Base-by-base conservation (phyloP, 2,329 filamentous ascomycete species). In the Rosellinia necatrix region DNA sequence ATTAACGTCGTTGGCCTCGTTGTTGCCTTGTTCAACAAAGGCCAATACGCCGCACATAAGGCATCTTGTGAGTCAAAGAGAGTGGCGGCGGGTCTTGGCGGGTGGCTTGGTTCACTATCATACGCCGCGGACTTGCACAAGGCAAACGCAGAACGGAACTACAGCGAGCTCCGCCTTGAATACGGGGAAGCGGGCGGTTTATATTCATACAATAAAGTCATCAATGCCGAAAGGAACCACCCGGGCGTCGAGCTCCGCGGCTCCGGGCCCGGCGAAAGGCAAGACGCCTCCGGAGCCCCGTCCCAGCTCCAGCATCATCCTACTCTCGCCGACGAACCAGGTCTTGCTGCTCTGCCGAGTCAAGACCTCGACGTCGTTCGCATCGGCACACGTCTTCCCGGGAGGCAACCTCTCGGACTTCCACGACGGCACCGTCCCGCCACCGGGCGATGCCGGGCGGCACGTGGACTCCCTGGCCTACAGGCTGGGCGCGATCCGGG, bases 381-480 rank as follows among this genome's bases (percentile, higher is more conserved):
- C 93, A 3, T 93, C 91, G 0, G 94, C 93, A 0, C 92, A 97
- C 69, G 94, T 99, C 58, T 99, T 99, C 64, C 93, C 94, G 0
- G 94, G 94, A 29, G 94, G 94, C 5, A 92, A 92, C 66, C 80
- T 96, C 19, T 88, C 91, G 10, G 73, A 83, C 0, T 82, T 83
- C 17, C 91, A 96, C 66, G 93, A 97, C 65, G 92, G 90, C 2
- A 63, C 63, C 0, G 71, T 84, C 1, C 79, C 81, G 0, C 61
- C 60, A 0, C 64, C 70, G 0, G 78, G 79, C 13, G 77, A 84
- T 24, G 72, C 77, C 0, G 75, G 73, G 8, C 76, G 87, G 10
- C 92, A 97, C 66, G 72, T 78, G 9, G 92, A 97, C 70, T 85
- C 85, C 1, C 75, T 78, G 0, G 81, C 85, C 3, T 97, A 97